Evolutionary conservation across 2,329 filamentous ascomycete species (phyloP).

Genomic region (Fusarium drepaniforme): DNA sequence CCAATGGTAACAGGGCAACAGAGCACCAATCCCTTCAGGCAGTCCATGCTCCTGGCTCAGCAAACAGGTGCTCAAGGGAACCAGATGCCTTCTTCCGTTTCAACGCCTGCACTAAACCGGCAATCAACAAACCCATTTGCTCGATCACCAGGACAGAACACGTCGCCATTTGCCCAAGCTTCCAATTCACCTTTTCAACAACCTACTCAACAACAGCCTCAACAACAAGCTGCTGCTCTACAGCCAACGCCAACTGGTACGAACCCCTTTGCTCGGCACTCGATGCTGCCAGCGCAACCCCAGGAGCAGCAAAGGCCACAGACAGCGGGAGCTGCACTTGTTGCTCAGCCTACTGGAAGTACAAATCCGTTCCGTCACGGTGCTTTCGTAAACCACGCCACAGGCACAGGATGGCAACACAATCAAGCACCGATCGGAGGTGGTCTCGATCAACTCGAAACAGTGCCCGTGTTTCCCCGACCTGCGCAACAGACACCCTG

Average conservation of each 20-base stretch:
- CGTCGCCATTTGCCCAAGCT: slow-evolving; percentile 50
- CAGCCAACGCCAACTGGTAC: slow-evolving; percentile 67
- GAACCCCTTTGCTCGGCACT: slow-evolving; percentile 68
- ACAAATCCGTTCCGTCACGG: slow-evolving; percentile 97
- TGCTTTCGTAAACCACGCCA: slow-evolving; percentile 88
- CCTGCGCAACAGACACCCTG: slow-evolving; percentile 74
- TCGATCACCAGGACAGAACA: slow-evolving; percentile 66
- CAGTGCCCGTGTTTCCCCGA: slow-evolving; percentile 87
- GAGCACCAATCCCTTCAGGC: slow-evolving; percentile 92
- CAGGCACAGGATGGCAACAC: slow-evolving; percentile 90
- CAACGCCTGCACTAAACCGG: slow-evolving; percentile 60
- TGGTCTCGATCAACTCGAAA: slow-evolving; percentile 81
- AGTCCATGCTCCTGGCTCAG: slow-evolving; percentile 81
- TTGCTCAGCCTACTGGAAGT: slow-evolving; percentile 84
- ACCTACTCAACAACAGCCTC: slow-evolving; percentile 46
- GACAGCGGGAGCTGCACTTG: slow-evolving; percentile 64
- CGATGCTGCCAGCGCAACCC: slow-evolving; percentile 43
- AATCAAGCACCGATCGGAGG: slow-evolving; percentile 84
- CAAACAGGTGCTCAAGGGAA: slow-evolving; percentile 60
- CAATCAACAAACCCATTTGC: slow-evolving; percentile 92
- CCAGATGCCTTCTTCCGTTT: slow-evolving; percentile 55
- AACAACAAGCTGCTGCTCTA: slow-evolving; percentile 55
- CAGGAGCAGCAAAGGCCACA: slow-evolving; percentile 59
- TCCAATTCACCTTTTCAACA: slow-evolving; percentile 59
- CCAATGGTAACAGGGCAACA: slow-evolving; percentile 45